These are phyloP conservation scores for Delphinella strobiligena DNA, from an alignment of 2,329 filamentous ascomycete species.

Conservation along the genomic window DNA sequence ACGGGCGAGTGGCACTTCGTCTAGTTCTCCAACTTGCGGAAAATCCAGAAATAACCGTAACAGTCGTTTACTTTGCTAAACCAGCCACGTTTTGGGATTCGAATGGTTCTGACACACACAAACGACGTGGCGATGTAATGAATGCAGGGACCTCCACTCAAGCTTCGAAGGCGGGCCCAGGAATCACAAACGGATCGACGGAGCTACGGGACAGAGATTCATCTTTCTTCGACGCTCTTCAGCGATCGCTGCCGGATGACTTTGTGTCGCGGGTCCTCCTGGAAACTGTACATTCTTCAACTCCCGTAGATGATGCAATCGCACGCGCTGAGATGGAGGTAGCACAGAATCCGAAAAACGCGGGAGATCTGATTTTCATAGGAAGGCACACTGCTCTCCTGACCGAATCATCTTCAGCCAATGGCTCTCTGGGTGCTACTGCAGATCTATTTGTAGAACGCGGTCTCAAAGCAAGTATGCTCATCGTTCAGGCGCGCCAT, in stretches of 20 bases:
- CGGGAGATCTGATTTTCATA: constrained; percentile 59
- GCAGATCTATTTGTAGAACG: constrained; percentile 48
- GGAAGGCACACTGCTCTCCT: constrained; percentile 39
- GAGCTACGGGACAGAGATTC: constrained; percentile 30
- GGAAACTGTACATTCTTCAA: constrained; percentile 30
- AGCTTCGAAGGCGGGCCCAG: background rate
- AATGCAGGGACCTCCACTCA: background rate
- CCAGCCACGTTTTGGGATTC: too few relatives aligned
- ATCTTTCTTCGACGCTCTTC: constrained; percentile 45
- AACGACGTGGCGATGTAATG: too few relatives aligned
- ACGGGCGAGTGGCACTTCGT: constrained; percentile 68
- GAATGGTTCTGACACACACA: too few relatives aligned
- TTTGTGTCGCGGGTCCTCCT: constrained; percentile 48
- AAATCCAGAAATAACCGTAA: constrained; percentile 67
- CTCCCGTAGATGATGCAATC: constrained; percentile 35
- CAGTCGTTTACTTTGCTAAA: constrained; percentile 48
- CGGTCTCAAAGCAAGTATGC: constrained; percentile 52
- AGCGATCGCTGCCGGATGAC: constrained; percentile 41
- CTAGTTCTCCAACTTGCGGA: constrained; percentile 75
- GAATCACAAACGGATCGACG: background rate
- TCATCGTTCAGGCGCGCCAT: constrained; percentile 52
- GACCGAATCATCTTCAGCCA: constrained; percentile 22
- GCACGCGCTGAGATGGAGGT: constrained; percentile 47
- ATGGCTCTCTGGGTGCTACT: constrained; percentile 45
- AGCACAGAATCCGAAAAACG: constrained; percentile 49